Conservation (phyloP, 805 yeast genomes). For the Yarrowia divulgata region DNA sequence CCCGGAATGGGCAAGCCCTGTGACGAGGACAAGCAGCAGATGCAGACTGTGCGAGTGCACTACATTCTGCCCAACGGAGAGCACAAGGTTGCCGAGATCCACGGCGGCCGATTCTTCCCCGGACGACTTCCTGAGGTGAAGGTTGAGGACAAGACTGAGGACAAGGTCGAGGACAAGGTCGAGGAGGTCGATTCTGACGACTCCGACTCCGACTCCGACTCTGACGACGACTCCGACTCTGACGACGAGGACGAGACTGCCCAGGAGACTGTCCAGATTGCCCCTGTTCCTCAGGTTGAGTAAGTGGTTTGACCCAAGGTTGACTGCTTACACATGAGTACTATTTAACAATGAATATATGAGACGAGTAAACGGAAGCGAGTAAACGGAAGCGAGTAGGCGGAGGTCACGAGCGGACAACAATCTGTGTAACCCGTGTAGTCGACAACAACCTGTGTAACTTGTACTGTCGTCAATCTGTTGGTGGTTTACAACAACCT, state of each 20-base stretch:
- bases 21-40: slow-evolving; percentile 20
- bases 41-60: slow-evolving; percentile 29
- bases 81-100: slow-evolving; percentile 34
- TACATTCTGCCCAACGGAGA: slow-evolving; percentile 37
- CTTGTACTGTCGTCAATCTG: too few species aligned
- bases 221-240: not conserved
- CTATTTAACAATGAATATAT: not conserved
- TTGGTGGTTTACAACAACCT: too few species aligned
- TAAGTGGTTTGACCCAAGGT: not conserved
- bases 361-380: not conserved
- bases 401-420: too few species aligned
- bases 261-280: slow-evolving; percentile 11
- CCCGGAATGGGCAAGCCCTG: slow-evolving; percentile 13
- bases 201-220: slow-evolving; percentile 24
- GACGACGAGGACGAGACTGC: slow-evolving; percentile 1
- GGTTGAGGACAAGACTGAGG: slow-evolving; percentile 19
- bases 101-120: slow-evolving; percentile 34
- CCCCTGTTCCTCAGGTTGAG: slow-evolving; percentile 29
- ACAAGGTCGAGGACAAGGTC: too few species aligned
- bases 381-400: not conserved
- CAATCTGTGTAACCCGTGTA: too few species aligned
- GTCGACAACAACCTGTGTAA: too few species aligned
- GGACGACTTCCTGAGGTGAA: slow-evolving; percentile 3
- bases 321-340: not conserved
- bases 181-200: slow-evolving; percentile 10